phyloP scores from a whole-genome alignment of 1,284 basidiomycete genomes.

The Prillingera fragicola region DNA sequence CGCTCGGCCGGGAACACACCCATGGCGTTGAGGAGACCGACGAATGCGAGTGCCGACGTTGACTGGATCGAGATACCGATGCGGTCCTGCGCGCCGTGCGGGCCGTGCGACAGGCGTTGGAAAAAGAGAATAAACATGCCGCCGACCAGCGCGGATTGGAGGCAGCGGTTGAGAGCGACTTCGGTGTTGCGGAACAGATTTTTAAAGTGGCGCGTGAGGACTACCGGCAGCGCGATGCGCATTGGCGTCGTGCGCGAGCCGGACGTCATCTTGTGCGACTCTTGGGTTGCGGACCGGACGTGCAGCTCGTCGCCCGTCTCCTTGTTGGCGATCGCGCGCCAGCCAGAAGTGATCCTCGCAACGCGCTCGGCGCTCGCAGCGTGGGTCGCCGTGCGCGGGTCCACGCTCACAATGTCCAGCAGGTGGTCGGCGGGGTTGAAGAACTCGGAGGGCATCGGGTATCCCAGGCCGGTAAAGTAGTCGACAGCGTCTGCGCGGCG shows the following conservation, averaged over 20 bases:
- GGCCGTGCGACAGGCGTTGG: constrained; percentile 42
- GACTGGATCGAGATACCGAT: constrained; percentile 46
- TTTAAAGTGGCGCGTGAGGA: constrained; percentile 44
- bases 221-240: constrained; percentile 44
- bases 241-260: constrained; percentile 39
- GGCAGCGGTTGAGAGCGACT: constrained; percentile 46
- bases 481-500: constrained; percentile 32
- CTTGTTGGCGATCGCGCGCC: constrained; percentile 7
- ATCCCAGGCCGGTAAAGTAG: constrained; percentile 42
- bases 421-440: constrained; percentile 49
- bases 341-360: constrained; percentile 15
- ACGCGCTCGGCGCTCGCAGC: constrained; percentile 23
- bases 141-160: constrained; percentile 45
- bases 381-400: constrained; percentile 29
- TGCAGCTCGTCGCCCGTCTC: neutral
- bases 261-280: constrained; percentile 1
- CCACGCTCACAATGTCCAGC: constrained; percentile 48
- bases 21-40: constrained; percentile 49
- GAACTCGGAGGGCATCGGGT: constrained; percentile 44
- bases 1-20: constrained; percentile 49
- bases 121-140: constrained; percentile 49
- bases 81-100: constrained; percentile 48
- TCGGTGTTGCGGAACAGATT: constrained; percentile 47
- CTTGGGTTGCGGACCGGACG: neutral
- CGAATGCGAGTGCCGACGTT: constrained; percentile 37